phyloP scores from a whole-genome alignment of 2,329 filamentous ascomycete species.

The Colletotrichum salicis region DNA sequence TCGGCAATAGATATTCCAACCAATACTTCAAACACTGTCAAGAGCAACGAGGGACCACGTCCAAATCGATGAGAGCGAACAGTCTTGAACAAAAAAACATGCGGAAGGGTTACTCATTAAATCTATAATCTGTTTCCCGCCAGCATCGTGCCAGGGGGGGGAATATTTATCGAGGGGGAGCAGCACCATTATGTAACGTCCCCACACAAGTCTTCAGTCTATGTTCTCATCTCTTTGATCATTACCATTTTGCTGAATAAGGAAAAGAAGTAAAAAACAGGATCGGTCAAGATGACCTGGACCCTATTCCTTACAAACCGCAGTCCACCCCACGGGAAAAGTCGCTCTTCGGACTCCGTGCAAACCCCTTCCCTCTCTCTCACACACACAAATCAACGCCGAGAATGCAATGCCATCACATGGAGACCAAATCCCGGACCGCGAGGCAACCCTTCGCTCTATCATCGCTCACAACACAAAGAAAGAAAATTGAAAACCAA shows the following conservation, averaged over 20 bases:
- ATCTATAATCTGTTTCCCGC: conserved; percentile 16
- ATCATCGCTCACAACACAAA: conserved; percentile 20
- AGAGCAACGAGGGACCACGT: background rate
- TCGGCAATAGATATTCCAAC: no score
- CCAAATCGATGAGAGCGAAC: background rate
- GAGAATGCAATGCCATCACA: conserved; percentile 28
- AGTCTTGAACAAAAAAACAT: background rate
- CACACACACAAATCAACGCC: conserved; percentile 10
- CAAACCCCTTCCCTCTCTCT: background rate
- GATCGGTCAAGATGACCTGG: background rate
- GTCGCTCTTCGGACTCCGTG: background rate
- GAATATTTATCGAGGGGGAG: background rate
- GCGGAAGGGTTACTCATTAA: conserved; percentile 26
- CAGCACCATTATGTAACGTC: background rate
- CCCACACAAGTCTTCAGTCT: conserved; percentile 30
- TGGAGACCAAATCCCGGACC: conserved; percentile 17
- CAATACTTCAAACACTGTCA: no score
- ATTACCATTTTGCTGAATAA: conserved; percentile 20
- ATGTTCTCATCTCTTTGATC: conserved; percentile 35
- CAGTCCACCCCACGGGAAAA: background rate
- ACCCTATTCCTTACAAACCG: background rate
- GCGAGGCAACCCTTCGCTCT: conserved; percentile 16
- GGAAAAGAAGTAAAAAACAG: background rate
- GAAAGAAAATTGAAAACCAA: conserved; percentile 8
- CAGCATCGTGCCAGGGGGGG: background rate